Evolutionary conservation across 495 filamentous ascomycete genomes (phyloP).

Genomic region (Filosporella fistucella): DNA sequence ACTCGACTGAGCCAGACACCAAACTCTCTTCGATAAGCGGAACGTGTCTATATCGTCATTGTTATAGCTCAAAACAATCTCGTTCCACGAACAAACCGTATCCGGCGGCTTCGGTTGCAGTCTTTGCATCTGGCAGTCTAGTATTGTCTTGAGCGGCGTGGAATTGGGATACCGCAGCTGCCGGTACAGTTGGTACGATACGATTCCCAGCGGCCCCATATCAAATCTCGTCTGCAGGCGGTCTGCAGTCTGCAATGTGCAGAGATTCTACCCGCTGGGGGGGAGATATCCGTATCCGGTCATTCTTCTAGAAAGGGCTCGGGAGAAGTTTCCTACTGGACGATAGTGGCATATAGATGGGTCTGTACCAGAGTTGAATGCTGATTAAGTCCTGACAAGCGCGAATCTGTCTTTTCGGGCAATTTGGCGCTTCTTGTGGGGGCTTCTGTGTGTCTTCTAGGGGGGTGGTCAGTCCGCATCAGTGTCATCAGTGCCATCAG

Average conservation of each 20-base stretch:
- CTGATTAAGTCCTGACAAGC: slow-evolving; percentile 17
- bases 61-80: no score
- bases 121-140: no score
- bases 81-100: no score
- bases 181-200: no score
- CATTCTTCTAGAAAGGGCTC: background rate
- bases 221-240: background rate
- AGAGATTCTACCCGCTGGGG: background rate
- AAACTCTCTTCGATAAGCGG: no score
- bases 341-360: background rate
- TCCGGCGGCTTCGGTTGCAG: no score
- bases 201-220: no score
- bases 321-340: slow-evolving; percentile 2
- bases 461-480: background rate
- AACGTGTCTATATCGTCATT: no score
- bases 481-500: no score
- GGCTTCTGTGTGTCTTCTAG: background rate
- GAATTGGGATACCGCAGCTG: no score
- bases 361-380: background rate
- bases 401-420: slow-evolving; percentile 4
- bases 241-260: background rate
- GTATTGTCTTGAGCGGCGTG: no score
- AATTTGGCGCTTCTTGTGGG: slow-evolving; percentile 5
- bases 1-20: no score
- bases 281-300: background rate